phyloP scores from a whole-genome alignment of 2,329 filamentous ascomycete species.

The Microsporum audouinii region DNA sequence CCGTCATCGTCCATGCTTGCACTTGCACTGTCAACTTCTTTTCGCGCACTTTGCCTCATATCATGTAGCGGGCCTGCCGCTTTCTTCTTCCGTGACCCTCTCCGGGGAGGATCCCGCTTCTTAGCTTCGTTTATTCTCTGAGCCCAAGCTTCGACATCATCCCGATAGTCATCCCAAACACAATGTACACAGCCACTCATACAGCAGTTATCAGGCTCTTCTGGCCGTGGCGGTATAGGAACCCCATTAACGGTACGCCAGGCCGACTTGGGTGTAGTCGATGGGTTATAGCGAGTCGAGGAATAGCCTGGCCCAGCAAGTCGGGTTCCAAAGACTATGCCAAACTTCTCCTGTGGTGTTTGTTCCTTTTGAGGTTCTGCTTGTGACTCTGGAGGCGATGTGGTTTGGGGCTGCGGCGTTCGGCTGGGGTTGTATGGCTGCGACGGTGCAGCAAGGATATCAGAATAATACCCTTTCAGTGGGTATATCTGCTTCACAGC shows the following conservation, averaged over 20 bases:
- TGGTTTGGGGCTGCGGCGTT: constrained; percentile 10
- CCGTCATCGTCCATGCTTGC: constrained; percentile 69
- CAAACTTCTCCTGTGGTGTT: constrained; percentile 39
- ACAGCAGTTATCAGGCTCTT: constrained; percentile 95
- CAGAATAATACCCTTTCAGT: constrained; percentile 35
- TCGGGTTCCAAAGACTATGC: constrained; percentile 71
- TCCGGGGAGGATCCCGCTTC: constrained; percentile 15
- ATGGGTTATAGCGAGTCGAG: constrained; percentile 44
- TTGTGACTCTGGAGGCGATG: not conserved
- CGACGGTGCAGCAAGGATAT: constrained; percentile 28
- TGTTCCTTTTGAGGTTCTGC: not conserved
- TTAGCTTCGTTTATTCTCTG: constrained; percentile 53
- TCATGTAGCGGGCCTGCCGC: constrained; percentile 13
- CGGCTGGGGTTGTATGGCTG: constrained; percentile 7
- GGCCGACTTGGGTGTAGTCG: constrained; percentile 47
- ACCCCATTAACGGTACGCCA: constrained; percentile 60
- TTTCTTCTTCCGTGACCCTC: constrained; percentile 19
- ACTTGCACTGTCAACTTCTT: constrained; percentile 39
- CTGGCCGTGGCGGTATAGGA: constrained; percentile 67
- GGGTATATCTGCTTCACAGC: constrained; percentile 26
- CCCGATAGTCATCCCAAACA: constrained; percentile 84
- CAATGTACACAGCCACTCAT: constrained; percentile 98
- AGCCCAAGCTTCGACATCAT: constrained; percentile 87
- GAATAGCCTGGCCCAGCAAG: constrained; percentile 63
- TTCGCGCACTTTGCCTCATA: constrained; percentile 24